Conservation (phyloP, 2,329 filamentous ascomycete species). For the Botrytis squamosa region DNA sequence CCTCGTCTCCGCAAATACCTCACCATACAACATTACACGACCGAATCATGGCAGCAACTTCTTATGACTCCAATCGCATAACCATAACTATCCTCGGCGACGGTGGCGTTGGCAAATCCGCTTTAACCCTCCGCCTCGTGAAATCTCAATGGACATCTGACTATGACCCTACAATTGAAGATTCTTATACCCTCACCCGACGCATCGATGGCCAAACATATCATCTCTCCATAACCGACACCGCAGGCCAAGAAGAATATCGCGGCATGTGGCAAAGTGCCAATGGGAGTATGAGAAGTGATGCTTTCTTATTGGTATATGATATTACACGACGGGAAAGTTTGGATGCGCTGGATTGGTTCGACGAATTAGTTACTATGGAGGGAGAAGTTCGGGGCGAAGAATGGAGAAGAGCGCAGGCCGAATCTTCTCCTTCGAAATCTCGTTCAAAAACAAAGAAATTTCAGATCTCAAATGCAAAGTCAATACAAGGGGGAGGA, state of each 20-base stretch:
- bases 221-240: constrained; percentile 77
- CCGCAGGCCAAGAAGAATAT: constrained; percentile 88
- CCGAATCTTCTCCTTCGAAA: not conserved
- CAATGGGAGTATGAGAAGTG: constrained; percentile 71
- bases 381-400: constrained; percentile 11
- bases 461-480: constrained; percentile 49
- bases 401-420: constrained; percentile 3
- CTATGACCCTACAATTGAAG: constrained; percentile 78
- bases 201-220: constrained; percentile 75
- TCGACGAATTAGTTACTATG: constrained; percentile 81
- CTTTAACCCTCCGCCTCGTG: constrained; percentile 79
- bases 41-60: not conserved
- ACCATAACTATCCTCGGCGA: constrained; percentile 84
- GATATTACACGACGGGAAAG: constrained; percentile 73
- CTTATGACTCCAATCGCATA: constrained; percentile 43
- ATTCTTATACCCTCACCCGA: constrained; percentile 81
- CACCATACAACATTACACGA: not conserved
- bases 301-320: constrained; percentile 84
- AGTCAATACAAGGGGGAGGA: constrained; percentile 20
- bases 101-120: constrained; percentile 81
- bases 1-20: too few species aligned
- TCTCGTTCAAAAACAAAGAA: constrained; percentile 58
- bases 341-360: constrained; percentile 71
- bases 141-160: constrained; percentile 82
- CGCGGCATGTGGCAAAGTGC: constrained; percentile 70